Percentiles rank a stretch among this genome's conserved stretches.
Conservation (phyloP, 768 basidiomycete genomes). For the Tulasnella sp. region DNA sequence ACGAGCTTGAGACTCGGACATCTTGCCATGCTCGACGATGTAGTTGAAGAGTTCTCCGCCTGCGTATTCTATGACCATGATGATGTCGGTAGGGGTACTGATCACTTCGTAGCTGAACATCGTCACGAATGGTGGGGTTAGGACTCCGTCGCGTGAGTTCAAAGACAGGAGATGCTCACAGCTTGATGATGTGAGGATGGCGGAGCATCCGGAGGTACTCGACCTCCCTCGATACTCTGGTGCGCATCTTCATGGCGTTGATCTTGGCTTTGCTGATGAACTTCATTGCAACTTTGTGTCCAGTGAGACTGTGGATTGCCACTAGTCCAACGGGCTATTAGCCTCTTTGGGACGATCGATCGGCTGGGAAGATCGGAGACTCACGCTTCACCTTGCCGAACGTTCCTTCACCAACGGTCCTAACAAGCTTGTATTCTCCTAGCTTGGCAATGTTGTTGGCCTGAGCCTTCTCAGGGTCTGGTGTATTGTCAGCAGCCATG, state of each 20-base stretch:
- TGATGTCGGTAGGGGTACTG: conserved; percentile 90
- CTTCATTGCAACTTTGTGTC: conserved; percentile 96
- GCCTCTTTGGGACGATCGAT: background rate
- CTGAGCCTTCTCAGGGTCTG: conserved; percentile 3
- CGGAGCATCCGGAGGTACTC: conserved; percentile 93
- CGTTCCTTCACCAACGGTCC: conserved; percentile 91
- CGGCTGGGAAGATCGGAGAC: conserved; percentile 38
- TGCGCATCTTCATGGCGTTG: conserved; percentile 84
- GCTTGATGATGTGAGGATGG: conserved; percentile 96
- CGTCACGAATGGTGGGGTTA: background rate
- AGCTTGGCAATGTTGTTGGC: conserved; percentile 47
- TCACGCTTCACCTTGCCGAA: conserved; percentile 99
- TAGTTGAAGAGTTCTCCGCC: conserved; percentile 97
- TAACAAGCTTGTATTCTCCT: conserved; percentile 83
- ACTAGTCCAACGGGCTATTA: conserved; percentile 49
- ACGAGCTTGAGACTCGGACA: conserved; percentile 82
- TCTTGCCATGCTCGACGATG: conserved; percentile 89
- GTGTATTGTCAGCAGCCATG: background rate
- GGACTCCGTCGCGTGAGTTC: conserved; percentile 50
- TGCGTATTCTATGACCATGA: conserved; percentile 96
- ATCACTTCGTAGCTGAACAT: conserved; percentile 55
- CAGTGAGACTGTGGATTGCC: conserved; percentile 90
- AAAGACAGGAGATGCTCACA: conserved; percentile 53
- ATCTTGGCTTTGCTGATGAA: conserved; percentile 94
- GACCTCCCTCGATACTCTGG: conserved; percentile 88